These are phyloP conservation scores for Pyrenochaeta sp. DNA, from an alignment of 2,329 filamentous ascomycete genomes.

Conservation along the genomic window DNA sequence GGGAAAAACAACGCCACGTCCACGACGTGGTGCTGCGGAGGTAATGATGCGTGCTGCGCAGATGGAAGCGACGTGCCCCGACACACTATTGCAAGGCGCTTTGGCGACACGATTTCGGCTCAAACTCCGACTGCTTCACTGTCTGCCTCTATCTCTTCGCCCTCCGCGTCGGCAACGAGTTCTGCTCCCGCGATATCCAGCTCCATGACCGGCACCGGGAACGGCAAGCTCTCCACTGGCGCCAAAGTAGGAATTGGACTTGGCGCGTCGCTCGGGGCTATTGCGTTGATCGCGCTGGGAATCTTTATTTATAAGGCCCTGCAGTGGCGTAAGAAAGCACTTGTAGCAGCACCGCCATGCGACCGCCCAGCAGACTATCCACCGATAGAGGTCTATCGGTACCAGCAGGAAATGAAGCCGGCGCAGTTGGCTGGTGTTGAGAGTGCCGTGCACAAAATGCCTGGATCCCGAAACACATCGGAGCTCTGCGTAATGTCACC, in stretches of 20 bases:
- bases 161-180: background rate
- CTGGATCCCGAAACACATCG: background rate
- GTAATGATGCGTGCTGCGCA: conserved; percentile 5
- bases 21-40: background rate
- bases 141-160: background rate
- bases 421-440: conserved; percentile 6
- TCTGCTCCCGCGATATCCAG: background rate
- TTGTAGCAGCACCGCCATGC: background rate
- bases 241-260: conserved; percentile 11
- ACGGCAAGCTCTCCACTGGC: background rate
- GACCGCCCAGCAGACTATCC: background rate
- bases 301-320: conserved; percentile 14
- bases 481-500: background rate
- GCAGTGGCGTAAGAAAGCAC: conserved; percentile 11
- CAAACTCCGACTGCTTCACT: background rate
- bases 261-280: conserved; percentile 5
- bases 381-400: conserved; percentile 1
- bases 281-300: conserved; percentile 8
- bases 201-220: background rate
- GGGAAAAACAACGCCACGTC: conserved; percentile 2
- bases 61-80: background rate
- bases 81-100: conserved; percentile 11
- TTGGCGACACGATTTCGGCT: conserved; percentile 11
- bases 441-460: conserved; percentile 8
- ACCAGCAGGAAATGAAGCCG: background rate